Base-by-base conservation (phyloP, 2,329 filamentous ascomycete species). In the Huntiella abstrusa region DNA sequence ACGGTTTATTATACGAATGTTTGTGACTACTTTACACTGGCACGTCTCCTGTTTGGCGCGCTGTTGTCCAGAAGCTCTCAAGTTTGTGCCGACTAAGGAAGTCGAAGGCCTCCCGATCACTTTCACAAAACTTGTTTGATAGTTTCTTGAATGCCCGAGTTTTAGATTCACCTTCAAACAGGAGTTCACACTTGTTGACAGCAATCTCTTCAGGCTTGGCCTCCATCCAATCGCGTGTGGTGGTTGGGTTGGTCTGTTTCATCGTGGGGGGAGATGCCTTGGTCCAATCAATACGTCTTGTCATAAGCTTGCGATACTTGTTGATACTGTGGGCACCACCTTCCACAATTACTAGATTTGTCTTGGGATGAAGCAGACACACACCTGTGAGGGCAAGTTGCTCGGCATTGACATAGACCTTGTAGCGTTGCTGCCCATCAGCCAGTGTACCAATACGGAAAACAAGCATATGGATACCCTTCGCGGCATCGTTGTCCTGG, bases 131-230 rank as follows among this genome's bases (percentile, higher is more conserved):
- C 58, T 84, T 81, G 52, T 79, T 86, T 2, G 81, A 72, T 83
- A 88, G 96, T 57, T 85, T 87, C 53, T 82, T 77, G 59, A 96
- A 98, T 0, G 70, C 75, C 43, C 83, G 72, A 32, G 72, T 67
- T 60, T 88, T 91, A 58, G 83, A 71, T 62, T 94, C 83, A 35
- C 92, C 91, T 62, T 96, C 88, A 65, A 92, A 98, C 4, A 98
- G 69, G 45, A 98, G 63, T 40, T 69, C 73, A 60, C 87, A 95
- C 52, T 78, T 77, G 59, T 98, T 98, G 49, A 71, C 61, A 3
- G 80, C 79, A 59, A 94, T 70, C 55, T 94, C 85, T 56, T 84
- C 92, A 38, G 91, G 62, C 39, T 79, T 71, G 2, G 85, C 85
- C 50, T 79, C 73, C 41, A 95, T 67, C 85, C 86, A 95, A 39